These are phyloP conservation scores for Vicia faba DNA, from an alignment of 306 rosid species.

Conservation along the genomic window DNA sequence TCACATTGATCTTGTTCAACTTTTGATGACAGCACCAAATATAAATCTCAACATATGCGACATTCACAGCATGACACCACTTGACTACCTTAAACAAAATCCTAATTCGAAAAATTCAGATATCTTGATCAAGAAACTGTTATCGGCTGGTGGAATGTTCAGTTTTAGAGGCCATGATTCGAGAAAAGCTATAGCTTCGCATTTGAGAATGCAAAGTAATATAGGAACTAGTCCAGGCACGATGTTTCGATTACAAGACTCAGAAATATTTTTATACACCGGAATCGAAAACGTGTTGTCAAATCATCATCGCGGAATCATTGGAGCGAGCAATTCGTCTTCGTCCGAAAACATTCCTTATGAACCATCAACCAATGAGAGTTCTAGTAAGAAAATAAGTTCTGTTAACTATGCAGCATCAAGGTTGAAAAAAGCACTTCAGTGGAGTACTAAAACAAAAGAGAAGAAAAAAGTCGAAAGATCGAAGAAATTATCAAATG, in stretches of 20 bases:
- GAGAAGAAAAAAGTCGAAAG: constrained; percentile 49
- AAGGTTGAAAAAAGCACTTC: constrained; percentile 62
- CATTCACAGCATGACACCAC: constrained; percentile 75
- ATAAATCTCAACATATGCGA: constrained; percentile 76
- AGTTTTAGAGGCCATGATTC: constrained; percentile 65
- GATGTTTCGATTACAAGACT: constrained; percentile 73
- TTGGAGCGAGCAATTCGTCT: constrained; percentile 52
- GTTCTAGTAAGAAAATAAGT: constrained; percentile 53
- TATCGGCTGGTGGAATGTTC: constrained; percentile 92
- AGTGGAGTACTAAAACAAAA: constrained; percentile 60
- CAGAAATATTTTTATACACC: constrained; percentile 74
- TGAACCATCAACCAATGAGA: constrained; percentile 35
- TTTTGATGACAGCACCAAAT: constrained; percentile 67
- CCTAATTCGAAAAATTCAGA: constrained; percentile 77
- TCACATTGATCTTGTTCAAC: constrained; percentile 85
- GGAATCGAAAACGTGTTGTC: constrained; percentile 65
- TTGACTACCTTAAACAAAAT: constrained; percentile 75
- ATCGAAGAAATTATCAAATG: constrained; percentile 43
- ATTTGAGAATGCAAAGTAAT: constrained; percentile 76
- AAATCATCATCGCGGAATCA: constrained; percentile 37
- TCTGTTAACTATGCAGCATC: constrained; percentile 73
- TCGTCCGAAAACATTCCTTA: constrained; percentile 52
- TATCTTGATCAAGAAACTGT: constrained; percentile 67
- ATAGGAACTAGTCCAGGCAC: constrained; percentile 87
- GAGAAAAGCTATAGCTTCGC: constrained; percentile 86